Evolutionary conservation across 2,329 filamentous ascomycete species (phyloP), one percentile per base, ranked within the genome.

Genomic region (Alternaria sp.): DNA sequence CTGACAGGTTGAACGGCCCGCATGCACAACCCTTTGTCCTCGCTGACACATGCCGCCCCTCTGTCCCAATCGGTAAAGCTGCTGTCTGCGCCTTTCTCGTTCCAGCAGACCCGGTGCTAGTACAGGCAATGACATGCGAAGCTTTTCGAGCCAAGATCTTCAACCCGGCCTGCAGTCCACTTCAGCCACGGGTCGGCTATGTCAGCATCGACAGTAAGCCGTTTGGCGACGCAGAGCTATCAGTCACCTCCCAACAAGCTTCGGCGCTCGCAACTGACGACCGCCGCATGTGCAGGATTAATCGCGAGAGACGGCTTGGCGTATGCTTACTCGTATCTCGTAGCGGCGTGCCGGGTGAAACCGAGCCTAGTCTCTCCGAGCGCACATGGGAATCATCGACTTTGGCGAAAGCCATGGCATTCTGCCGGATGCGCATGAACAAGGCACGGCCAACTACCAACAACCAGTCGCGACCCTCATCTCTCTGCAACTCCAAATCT

Each of bases 1-100:
- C 28, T 23, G 49, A n/a, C 49, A 23, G n/a, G n/a, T n/a, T 15
- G 32, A 30, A 36, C 12, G 6, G 51, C 52, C 55, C 21, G 55
- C 55, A 55, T 55, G 32, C 44, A 30, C 54, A 32, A 30, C 54
- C 28, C 36, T 26, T 45, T 54, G 47, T 58, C 47, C 26, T 43
- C 36, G 62, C 62, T 59, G 62, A 62, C 62, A 59, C 59, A 59
- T 57, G 30, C 30, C 43, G 28, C 36, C 11, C 23, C 55, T 52
- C 21, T 23, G 15, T 58, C 59, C 59, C 40, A 32, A 54, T 62
- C n/a, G 40, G 59, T 54, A 50, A 36, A 19, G 40, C 40, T 45
- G 13, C 47, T 52, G 17, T 51, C 28, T 51, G 32, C 49, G 49
- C 49, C 49, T 51, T 5, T 46, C 59, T 47, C 28, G 26, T 47